phyloP scores from a whole-genome alignment of 1,284 basidiomycete species.

The Rhodotorula mucilaginosa region DNA sequence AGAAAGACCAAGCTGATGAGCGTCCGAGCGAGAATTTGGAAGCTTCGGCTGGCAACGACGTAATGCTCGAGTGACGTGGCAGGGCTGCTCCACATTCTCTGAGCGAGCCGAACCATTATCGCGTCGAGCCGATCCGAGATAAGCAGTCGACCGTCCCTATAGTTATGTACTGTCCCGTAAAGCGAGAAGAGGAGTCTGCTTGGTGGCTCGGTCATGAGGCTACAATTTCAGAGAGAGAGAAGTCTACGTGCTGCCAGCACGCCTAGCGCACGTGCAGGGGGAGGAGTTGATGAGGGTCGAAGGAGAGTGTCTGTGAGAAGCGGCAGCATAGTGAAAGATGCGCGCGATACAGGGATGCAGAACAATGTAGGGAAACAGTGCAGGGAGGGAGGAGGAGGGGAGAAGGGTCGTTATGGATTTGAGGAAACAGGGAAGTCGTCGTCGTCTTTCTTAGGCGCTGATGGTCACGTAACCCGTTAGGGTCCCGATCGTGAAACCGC shows the following conservation, averaged over 20 bases:
- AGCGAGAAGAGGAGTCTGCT: no score
- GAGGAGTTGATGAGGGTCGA: no score
- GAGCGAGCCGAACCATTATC: no score
- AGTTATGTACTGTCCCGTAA: no score
- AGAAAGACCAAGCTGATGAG: neutral
- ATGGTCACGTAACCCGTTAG: constrained; percentile 35
- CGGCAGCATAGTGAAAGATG: no score
- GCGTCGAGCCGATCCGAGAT: no score
- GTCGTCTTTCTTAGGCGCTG: neutral
- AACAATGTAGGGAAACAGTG: neutral
- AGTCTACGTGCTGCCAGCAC: no score
- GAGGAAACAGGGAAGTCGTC: neutral
- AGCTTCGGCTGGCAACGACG: neutral
- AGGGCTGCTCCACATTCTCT: neutral
- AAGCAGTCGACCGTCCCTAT: no score
- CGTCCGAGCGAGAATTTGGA: neutral
- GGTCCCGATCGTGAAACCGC: constrained; percentile 35
- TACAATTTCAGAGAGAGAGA: neutral
- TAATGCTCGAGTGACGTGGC: neutral
- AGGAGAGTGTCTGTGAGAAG: no score
- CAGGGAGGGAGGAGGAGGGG: neutral
- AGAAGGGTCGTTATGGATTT: neutral
- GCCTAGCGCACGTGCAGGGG: no score
- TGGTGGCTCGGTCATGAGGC: neutral
- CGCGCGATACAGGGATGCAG: neutral